phyloP scores from a whole-genome alignment of 2,329 filamentous ascomycete genomes.

The Colletotrichum abscissum region DNA sequence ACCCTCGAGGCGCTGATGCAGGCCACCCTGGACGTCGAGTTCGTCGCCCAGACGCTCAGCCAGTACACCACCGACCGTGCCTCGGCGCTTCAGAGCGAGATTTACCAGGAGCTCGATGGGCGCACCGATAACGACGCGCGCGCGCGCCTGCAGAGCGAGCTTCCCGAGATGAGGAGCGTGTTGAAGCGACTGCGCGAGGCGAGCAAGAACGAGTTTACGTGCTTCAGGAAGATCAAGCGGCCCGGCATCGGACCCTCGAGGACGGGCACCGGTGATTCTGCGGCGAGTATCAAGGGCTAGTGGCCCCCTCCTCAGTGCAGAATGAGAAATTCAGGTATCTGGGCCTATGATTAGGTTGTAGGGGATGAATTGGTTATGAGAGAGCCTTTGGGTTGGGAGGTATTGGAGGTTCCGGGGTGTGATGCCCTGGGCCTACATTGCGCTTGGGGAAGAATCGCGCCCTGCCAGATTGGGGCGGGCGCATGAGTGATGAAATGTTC shows the following conservation, averaged over 20 bases:
- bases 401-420: background rate
- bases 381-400: background rate
- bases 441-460: background rate
- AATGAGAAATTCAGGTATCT: background rate
- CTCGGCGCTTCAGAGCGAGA: conserved; percentile 84
- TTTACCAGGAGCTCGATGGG: conserved; percentile 90
- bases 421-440: background rate
- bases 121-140: conserved; percentile 91
- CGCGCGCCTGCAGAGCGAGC: conserved; percentile 81
- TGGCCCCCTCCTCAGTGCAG: conserved; percentile 30
- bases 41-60: conserved; percentile 91
- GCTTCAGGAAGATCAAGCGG: conserved; percentile 76
- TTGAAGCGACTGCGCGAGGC: conserved; percentile 86
- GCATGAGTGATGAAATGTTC: conserved; percentile 10
- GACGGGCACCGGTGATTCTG: conserved; percentile 47
- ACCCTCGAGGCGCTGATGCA: conserved; percentile 89
- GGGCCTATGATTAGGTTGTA: background rate
- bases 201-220: conserved; percentile 88
- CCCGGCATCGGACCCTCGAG: conserved; percentile 46
- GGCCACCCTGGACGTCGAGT: conserved; percentile 96
- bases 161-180: conserved; percentile 88
- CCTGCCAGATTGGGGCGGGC: background rate
- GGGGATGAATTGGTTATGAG: background rate
- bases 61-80: conserved; percentile 90
- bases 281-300: conserved; percentile 39